Evolutionary conservation across 805 yeast genomes (phyloP), one percentile per base, ranked within the genome.

Genomic region (Saccharomyces jurei): DNA sequence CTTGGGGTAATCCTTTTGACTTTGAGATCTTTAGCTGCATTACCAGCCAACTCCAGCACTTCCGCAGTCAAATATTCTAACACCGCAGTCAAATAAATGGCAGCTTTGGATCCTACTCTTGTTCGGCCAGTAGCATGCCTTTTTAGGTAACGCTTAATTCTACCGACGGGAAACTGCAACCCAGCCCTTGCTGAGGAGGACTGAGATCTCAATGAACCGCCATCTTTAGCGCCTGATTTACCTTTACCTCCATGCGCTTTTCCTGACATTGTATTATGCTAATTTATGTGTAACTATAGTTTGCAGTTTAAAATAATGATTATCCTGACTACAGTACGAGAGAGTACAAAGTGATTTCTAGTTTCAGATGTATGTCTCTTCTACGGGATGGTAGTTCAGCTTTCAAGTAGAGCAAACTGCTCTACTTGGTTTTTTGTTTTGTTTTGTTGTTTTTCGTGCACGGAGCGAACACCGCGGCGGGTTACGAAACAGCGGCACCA

Each of bases 161-260:
- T 89, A 57, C 99, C 99, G 41, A 95, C 98, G 51, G 99, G 99
- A 77, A 94, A 94, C 71, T 87, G 94, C 71, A 90, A 77, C 27
- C 97, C 97, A 28, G 97, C 97, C 72, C 95, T 84, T 9, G 96
- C 96, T 5, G 96, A 88, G 64, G 91, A 96, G 13, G 96, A 87
- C 64, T 87, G 91, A 25, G 92, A 80, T 58, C 81, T 78, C 53
- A 72, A 55, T 9, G 65, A 62, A 27, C 78, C 77, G 50, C 81
- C 82, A 55, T 79, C 87, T 71, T 85, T 86, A 70, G 88, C 88
- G 32, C 96, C 89, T 27, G 95, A 84, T 73, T 91, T 91, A 63
- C 97, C 97, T 76, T 91, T 92, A 69, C 97, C 97, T 63, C 98
- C 97, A 73, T 87, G 91, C 57, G 84, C 89, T 82, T 92, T 92